phyloP scores from a whole-genome alignment of 140 eudicot species.

The Anethum foeniculum region DNA sequence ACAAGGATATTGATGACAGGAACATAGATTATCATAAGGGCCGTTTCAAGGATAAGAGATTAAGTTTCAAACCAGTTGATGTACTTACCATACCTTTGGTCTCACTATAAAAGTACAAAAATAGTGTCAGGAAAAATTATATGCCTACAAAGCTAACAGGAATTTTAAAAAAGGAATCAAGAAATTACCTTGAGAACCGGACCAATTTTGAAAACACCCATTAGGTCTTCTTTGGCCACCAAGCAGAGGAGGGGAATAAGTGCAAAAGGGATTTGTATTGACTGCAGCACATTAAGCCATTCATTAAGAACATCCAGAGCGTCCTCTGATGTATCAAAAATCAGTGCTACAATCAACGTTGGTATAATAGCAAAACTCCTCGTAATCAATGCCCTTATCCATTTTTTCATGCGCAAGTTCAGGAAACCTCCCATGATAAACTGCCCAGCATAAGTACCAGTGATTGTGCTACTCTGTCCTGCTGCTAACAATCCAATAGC shows the following conservation, averaged over 20 bases:
- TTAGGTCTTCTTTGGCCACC: slow-evolving; percentile 69
- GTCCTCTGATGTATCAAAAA: slow-evolving; percentile 63
- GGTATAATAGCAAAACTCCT: slow-evolving; percentile 86
- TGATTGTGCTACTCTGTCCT: slow-evolving; percentile 97
- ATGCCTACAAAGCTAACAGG: neutral
- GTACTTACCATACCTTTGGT: neutral
- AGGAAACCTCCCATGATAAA: slow-evolving; percentile 94
- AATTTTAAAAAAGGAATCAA: neutral
- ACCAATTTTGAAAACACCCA: slow-evolving; percentile 79
- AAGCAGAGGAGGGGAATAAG: slow-evolving; percentile 78
- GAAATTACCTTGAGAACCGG: slow-evolving; percentile 49
- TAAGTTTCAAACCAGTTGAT: neutral
- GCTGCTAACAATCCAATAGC: slow-evolving; percentile 87
- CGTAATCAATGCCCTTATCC: slow-evolving; percentile 82
- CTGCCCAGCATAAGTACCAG: slow-evolving; percentile 96
- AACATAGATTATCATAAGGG: neutral
- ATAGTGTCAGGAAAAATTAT: neutral
- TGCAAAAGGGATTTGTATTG: slow-evolving; percentile 82
- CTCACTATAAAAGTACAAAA: neutral
- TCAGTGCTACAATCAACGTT: slow-evolving; percentile 70
- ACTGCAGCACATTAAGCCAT: slow-evolving; percentile 85
- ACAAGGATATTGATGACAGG: neutral
- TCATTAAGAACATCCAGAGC: slow-evolving; percentile 65
- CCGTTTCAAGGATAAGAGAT: slow-evolving; percentile 1
- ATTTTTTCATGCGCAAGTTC: slow-evolving; percentile 69